Conservation (phyloP, 1,284 basidiomycete species). For the Tilletia setariae region DNA sequence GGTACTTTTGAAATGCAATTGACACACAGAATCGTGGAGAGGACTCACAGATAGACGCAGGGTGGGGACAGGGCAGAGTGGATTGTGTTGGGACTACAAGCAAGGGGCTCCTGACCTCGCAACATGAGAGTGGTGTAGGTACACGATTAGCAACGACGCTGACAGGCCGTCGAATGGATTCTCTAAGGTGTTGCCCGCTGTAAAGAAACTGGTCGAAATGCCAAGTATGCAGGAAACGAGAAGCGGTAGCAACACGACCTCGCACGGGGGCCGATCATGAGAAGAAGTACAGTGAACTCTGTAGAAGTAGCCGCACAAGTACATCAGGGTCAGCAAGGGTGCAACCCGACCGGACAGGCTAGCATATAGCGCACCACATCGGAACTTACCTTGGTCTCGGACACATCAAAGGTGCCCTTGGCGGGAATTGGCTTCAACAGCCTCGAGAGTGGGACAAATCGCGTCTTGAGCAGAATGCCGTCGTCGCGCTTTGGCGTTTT, state of each 20-base stretch:
- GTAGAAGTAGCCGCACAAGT: not conserved
- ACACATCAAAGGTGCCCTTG: conserved; percentile 85
- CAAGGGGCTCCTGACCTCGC: no score
- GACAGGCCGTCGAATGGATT: no score
- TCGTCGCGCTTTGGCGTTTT: conserved; percentile 25
- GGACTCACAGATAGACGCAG: not conserved
- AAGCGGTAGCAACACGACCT: not conserved
- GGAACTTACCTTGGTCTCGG: conserved; percentile 61
- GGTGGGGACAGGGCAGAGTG: not conserved
- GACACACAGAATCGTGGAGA: no score
- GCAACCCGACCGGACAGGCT: no score
- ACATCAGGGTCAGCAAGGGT: no score
- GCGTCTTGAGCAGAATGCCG: conserved; percentile 31
- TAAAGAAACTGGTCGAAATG: no score
- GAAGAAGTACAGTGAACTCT: conserved; percentile 50
- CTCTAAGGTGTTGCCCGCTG: not conserved
- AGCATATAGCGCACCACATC: not conserved
- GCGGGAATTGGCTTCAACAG: conserved; percentile 77
- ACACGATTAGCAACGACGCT: no score
- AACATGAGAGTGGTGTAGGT: no score
- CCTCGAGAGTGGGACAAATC: conserved; percentile 72
- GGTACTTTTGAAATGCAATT: no score
- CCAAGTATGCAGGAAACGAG: no score
- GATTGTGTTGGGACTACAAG: no score
- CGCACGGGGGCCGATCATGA: no score